Percentiles rank a stretch among this genome's conserved stretches.
Conservation (phyloP, 805 yeast species). For the Hanseniaspora valbyensis region DNA sequence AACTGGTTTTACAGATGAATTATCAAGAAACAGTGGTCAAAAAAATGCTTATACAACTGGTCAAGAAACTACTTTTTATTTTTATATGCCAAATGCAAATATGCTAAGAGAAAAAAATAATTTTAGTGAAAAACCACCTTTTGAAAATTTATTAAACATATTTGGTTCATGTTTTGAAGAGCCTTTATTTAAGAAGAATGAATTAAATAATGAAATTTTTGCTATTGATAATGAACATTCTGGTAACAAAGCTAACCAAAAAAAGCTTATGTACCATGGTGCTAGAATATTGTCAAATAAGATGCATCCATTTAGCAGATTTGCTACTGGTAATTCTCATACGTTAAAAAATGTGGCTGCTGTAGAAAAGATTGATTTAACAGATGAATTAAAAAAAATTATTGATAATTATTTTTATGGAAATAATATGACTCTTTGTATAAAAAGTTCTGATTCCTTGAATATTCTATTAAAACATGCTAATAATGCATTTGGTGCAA, state of each 20-base stretch:
- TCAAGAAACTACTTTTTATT: slow-evolving; percentile 53
- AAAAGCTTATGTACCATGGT: slow-evolving; percentile 50
- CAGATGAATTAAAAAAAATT: slow-evolving; percentile 31
- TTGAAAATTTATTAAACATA: slow-evolving; percentile 37
- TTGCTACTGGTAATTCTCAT: slow-evolving; percentile 53
- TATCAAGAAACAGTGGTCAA: slow-evolving; percentile 43
- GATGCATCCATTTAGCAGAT: slow-evolving; percentile 46
- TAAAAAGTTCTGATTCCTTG: slow-evolving; percentile 57
- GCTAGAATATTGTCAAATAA: slow-evolving; percentile 39
- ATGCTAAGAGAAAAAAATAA: slow-evolving; percentile 14
- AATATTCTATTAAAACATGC: slow-evolving; percentile 46
- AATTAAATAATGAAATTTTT: slow-evolving; percentile 41
- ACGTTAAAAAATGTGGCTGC: slow-evolving; percentile 36
- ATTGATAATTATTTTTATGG: slow-evolving; percentile 36
- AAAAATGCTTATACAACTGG: slow-evolving; percentile 62
- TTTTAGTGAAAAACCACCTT: slow-evolving; percentile 22
- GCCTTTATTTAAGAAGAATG: slow-evolving; percentile 39
- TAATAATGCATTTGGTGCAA: slow-evolving; percentile 32
- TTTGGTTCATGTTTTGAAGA: slow-evolving; percentile 42
- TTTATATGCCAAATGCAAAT: slow-evolving; percentile 43
- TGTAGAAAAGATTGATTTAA: slow-evolving; percentile 30
- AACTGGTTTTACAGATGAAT: slow-evolving; percentile 34
- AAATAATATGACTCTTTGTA: slow-evolving; percentile 43
- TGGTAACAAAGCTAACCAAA: slow-evolving; percentile 36
- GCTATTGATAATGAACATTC: slow-evolving; percentile 60